Percentiles rank a stretch among this genome's conserved stretches.
These are phyloP conservation scores for Scedosporium boydii DNA, from an alignment of 2,329 filamentous ascomycete species.

Conservation along the genomic window DNA sequence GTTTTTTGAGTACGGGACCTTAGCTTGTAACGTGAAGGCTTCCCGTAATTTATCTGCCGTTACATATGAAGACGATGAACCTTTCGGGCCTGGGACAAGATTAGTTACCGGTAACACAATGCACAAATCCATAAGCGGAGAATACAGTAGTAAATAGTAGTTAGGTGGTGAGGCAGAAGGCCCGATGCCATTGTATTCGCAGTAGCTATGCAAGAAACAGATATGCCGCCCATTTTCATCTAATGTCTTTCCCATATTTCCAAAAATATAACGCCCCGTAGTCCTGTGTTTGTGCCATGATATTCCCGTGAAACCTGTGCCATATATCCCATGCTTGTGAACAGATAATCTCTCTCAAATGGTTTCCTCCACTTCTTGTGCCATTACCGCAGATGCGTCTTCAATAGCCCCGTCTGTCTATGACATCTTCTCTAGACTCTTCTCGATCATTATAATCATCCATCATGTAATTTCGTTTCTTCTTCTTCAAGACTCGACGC, in stretches of 20 bases:
- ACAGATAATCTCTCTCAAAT: no score
- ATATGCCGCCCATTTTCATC: not conserved
- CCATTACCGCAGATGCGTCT: no score
- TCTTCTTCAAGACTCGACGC: not conserved
- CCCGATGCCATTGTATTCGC: not conserved
- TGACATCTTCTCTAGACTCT: no score
- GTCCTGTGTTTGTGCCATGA: not conserved
- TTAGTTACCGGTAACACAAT: no score
- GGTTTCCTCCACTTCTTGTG: no score
- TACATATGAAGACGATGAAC: not conserved
- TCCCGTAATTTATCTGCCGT: slow-evolving; percentile 8
- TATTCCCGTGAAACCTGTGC: not conserved
- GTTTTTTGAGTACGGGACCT: slow-evolving; percentile 9
- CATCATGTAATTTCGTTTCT: no score
- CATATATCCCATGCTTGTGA: no score
- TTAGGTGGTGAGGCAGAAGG: not conserved
- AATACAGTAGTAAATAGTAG: no score
- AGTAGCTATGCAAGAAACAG: not conserved
- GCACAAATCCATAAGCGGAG: no score
- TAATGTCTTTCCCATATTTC: not conserved
- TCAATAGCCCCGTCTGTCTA: no score
- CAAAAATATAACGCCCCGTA: not conserved
- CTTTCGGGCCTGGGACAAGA: no score
- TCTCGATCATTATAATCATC: no score
- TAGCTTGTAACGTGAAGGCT: not conserved